phyloP scores from a whole-genome alignment of 2,329 filamentous ascomycete species.

The Hypoxylon sp. region DNA sequence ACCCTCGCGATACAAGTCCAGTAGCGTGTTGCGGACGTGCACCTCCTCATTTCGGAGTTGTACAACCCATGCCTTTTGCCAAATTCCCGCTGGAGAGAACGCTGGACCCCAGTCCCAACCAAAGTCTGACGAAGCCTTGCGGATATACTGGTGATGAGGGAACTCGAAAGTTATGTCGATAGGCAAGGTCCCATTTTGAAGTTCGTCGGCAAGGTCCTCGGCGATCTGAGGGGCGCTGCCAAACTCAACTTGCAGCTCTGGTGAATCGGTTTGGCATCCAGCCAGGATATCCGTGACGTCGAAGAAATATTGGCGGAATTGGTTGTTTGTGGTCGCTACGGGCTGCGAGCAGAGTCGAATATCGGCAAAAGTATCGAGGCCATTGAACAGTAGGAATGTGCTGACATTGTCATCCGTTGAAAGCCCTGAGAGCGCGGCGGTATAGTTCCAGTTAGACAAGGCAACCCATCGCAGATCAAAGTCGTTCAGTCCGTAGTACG shows the following conservation, averaged over 20 bases:
- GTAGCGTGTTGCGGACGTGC: conserved; percentile 55
- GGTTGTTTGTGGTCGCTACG: conserved; percentile 66
- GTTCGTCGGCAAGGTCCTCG: conserved; percentile 58
- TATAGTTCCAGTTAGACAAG: conserved; percentile 69
- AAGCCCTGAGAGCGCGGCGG: conserved; percentile 55
- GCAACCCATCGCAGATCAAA: conserved; percentile 68
- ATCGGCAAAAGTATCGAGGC: conserved; percentile 67
- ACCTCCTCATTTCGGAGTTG: conserved; percentile 55
- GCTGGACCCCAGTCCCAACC: conserved; percentile 71
- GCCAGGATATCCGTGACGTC: conserved; percentile 59
- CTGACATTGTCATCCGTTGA: conserved; percentile 45
- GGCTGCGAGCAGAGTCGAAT: conserved; percentile 63
- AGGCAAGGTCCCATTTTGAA: conserved; percentile 61
- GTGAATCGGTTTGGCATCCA: conserved; percentile 49
- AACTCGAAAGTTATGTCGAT: conserved; percentile 62
- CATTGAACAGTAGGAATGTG: conserved; percentile 68
- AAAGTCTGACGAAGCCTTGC: conserved; percentile 68
- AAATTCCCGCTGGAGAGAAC: conserved; percentile 68
- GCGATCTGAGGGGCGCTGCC: conserved; percentile 64
- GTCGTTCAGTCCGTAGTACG: conserved; percentile 65
- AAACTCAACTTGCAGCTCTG: conserved; percentile 61
- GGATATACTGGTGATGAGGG: conserved; percentile 62
- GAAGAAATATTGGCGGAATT: conserved; percentile 69
- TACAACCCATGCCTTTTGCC: conserved; percentile 66
- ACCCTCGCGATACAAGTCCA: conserved; percentile 66